A percentile compares a stretch with the other conserved stretches of the same genome.
Conservation (phyloP, 306 rosid species). For the Trichosanthes truncata region DNA sequence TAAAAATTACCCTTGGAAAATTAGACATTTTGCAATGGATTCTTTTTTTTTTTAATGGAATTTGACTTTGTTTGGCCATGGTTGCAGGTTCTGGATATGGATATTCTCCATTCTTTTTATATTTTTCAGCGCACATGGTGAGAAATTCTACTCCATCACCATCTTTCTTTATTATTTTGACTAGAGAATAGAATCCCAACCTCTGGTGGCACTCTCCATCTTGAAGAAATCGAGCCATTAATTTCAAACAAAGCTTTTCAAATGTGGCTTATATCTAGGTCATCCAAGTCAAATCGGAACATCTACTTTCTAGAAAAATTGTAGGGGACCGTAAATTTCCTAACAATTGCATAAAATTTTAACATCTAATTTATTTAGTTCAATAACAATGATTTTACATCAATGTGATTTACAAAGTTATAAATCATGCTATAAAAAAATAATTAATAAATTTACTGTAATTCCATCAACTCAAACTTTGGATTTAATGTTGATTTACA, state of each 20-base stretch:
- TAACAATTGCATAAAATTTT: neutral
- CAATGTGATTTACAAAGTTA: neutral
- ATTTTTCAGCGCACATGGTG: conserved; percentile 51
- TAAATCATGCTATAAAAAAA: neutral
- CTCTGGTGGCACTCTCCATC: neutral
- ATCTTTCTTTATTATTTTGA: neutral
- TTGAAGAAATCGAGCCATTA: neutral
- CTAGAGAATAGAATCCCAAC: neutral
- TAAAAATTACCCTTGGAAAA: neutral
- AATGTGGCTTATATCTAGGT: neutral
- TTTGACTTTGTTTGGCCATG: neutral
- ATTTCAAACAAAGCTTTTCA: neutral
- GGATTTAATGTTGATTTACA: too few relatives aligned
- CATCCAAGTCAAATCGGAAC: neutral
- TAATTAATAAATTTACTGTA: too few relatives aligned
- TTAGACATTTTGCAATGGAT: neutral
- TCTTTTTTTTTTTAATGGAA: neutral
- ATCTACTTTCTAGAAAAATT: neutral
- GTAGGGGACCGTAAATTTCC: neutral
- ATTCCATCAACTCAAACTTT: too few relatives aligned
- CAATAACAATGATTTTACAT: neutral
- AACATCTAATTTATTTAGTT: neutral
- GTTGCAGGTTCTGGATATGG: conserved; percentile 60
- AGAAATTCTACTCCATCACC: neutral
- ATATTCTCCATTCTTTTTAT: conserved; percentile 41